Conservation (phyloP, 208 protist genomes). For the Leishmania arabica region DNA sequence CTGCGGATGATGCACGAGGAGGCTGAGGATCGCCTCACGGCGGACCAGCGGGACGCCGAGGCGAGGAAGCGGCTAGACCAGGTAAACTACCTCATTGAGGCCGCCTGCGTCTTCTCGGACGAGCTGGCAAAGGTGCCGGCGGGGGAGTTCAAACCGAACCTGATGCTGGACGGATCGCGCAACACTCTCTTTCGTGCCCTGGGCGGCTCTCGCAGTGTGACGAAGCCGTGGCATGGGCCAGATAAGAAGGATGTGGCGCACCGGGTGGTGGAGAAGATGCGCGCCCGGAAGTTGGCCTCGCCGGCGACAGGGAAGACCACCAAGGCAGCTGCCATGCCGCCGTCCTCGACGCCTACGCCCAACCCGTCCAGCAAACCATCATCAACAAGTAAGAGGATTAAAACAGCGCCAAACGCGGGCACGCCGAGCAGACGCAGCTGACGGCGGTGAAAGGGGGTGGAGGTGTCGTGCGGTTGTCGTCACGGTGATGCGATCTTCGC, state of each 20-base stretch:
- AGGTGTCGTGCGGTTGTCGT: neutral
- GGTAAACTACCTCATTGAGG: constrained; percentile 53
- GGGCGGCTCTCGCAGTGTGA: constrained; percentile 38
- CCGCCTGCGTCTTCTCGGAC: constrained; percentile 73
- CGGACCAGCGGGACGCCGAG: constrained; percentile 32
- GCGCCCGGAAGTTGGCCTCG: constrained; percentile 1
- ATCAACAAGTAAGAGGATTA: neutral
- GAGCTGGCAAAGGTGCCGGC: constrained; percentile 62
- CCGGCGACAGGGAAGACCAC: neutral
- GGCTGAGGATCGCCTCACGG: constrained; percentile 43
- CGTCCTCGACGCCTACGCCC: neutral
- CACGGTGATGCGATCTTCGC: neutral
- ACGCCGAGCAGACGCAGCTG: neutral
- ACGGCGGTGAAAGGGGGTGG: neutral
- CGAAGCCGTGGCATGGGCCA: constrained; percentile 19
- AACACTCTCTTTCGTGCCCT: constrained; percentile 40
- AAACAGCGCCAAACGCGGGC: neutral
- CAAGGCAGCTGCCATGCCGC: neutral
- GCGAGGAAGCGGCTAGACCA: constrained; percentile 35
- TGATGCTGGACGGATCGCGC: constrained; percentile 66
- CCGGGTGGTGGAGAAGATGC: constrained; percentile 26
- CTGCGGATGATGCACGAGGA: constrained; percentile 65
- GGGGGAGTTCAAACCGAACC: constrained; percentile 64
- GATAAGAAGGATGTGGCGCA: constrained; percentile 33
- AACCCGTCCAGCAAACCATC: neutral